These are phyloP conservation scores for Leucogyrophana mollusca DNA, from an alignment of 768 basidiomycete genomes.

Conservation along the genomic window DNA sequence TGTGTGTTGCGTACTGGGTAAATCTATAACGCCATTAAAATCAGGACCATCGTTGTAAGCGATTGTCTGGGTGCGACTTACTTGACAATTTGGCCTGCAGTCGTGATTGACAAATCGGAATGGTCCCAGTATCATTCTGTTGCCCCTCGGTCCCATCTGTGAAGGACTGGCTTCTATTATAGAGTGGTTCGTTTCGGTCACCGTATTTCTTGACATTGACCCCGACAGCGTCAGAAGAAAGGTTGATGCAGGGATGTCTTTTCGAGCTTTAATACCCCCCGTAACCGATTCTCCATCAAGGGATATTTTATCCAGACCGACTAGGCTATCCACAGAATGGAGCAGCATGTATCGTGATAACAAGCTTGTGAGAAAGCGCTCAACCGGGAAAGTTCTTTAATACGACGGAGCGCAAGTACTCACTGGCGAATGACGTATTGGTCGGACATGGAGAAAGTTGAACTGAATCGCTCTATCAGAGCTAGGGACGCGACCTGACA, in stretches of 20 bases:
- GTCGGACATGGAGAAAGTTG: background rate
- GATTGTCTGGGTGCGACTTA: background rate
- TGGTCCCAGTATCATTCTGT: conserved; percentile 11
- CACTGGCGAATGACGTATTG: background rate
- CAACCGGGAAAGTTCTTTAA: too few species aligned
- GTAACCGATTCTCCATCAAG: conserved; percentile 7
- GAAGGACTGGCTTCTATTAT: too few species aligned
- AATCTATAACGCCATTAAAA: background rate
- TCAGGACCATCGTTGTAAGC: background rate
- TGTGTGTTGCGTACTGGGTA: background rate
- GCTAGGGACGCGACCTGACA: background rate
- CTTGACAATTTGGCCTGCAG: conserved; percentile 14
- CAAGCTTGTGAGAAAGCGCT: background rate
- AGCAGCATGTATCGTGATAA: conserved; percentile 8
- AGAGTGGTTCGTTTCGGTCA: conserved; percentile 1
- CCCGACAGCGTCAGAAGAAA: conserved; percentile 11
- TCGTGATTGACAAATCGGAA: conserved; percentile 15
- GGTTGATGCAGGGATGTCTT: conserved; percentile 4
- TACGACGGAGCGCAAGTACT: background rate
- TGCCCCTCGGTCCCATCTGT: conserved; percentile 7
- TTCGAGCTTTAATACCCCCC: conserved; percentile 9
- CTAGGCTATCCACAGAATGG: conserved; percentile 9
- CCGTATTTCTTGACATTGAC: conserved; percentile 5
- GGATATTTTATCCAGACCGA: conserved; percentile 10
- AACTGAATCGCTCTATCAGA: background rate